A percentile compares a stretch with the other conserved stretches of the same genome.
phyloP scores from a whole-genome alignment of 2,329 filamentous ascomycete species.

The Aspergillus sp. region DNA sequence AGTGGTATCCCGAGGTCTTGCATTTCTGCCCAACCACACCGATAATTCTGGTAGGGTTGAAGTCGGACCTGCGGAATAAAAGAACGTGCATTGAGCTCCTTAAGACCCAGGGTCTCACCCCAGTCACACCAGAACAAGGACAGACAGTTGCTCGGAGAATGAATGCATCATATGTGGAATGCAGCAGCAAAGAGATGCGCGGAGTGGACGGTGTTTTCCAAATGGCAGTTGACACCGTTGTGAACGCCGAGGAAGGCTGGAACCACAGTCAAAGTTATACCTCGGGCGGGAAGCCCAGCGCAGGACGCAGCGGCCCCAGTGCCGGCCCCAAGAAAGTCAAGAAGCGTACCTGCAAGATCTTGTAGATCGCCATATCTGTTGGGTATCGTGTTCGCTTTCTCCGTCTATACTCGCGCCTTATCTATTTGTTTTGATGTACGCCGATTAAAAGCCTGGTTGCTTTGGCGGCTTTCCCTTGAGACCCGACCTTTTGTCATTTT shows the following conservation, averaged over 20 bases:
- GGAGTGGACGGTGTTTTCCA: slow-evolving; percentile 98
- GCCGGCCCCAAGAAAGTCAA: slow-evolving; percentile 65
- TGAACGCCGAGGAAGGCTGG: slow-evolving; percentile 70
- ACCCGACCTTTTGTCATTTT: slow-evolving; percentile 4
- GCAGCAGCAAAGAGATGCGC: slow-evolving; percentile 95
- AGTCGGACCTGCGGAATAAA: slow-evolving; percentile 94
- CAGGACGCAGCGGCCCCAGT: slow-evolving; percentile 37
- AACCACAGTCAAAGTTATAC: slow-evolving; percentile 21
- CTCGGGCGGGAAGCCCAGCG: slow-evolving; percentile 28
- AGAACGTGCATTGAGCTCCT: slow-evolving; percentile 97
- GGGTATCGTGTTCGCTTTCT: slow-evolving; percentile 12
- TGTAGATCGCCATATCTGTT: slow-evolving; percentile 52
- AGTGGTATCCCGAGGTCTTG: slow-evolving; percentile 99
- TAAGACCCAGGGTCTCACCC: slow-evolving; percentile 94
- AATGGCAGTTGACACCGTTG: slow-evolving; percentile 82
- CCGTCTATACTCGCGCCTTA: slow-evolving; percentile 5
- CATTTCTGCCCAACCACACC: slow-evolving; percentile 99
- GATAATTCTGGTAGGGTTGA: slow-evolving; percentile 91
- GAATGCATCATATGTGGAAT: slow-evolving; percentile 95
- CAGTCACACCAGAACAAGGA: slow-evolving; percentile 89
- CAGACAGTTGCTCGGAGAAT: slow-evolving; percentile 86
- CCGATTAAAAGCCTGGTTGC: slow-evolving; percentile 37
- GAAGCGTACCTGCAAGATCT: slow-evolving; percentile 78
- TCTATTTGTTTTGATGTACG: slow-evolving; percentile 14
- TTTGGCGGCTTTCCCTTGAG: slow-evolving; percentile 25